Evolutionary conservation across 2,329 filamentous ascomycete species (phyloP), one percentile per base, ranked within the genome.

Genomic region (Calonectria pauciramosa): DNA sequence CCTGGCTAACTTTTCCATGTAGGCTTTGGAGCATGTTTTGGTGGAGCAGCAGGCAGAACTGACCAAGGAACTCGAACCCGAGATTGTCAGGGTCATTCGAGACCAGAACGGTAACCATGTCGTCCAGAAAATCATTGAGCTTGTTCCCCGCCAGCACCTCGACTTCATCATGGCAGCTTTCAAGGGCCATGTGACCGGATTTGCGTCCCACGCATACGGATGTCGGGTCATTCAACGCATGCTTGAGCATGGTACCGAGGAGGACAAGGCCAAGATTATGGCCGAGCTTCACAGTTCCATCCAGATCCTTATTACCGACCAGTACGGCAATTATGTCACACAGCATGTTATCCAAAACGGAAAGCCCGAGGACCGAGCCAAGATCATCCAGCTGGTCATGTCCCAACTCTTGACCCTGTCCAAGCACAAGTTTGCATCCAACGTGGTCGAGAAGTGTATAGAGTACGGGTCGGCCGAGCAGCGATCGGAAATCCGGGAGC

Each of bases 81-180:
- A 96, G 70, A 92, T 98, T 7, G 83, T 96, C 70, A 91, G 91
- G 73, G 94, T 96, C 71, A 93, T 98, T 76, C 94, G 93, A 79
- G 94, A 98, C 79, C 92, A 95, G 82, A 97, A 98, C 79, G 97
- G 96, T 70, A 99, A 99, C 84, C 97, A 99, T 78, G 97, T 99
- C 34, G 93, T 99, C 23, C 97, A 99, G 81, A 98, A 98, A 85
- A 94, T 96, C 13, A 96, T 99, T 74, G 94, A 97, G 89, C 93
- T 79, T 91, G 96, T 72, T 8, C 94, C 95, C 0, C 91, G 92
- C 2, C 89, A 95, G 77, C 92, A 96, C 81, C 94, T 98, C 59
- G 93, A 93, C 76, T 97, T 97, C 85, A 94, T 99, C 84, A 94
- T 98, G 86, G 90, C 94, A 66, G 92, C 94, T 2, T 94, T 98